phyloP scores from a whole-genome alignment of 352 stramenopile genomes.

The Phytophthora ramorum region DNA sequence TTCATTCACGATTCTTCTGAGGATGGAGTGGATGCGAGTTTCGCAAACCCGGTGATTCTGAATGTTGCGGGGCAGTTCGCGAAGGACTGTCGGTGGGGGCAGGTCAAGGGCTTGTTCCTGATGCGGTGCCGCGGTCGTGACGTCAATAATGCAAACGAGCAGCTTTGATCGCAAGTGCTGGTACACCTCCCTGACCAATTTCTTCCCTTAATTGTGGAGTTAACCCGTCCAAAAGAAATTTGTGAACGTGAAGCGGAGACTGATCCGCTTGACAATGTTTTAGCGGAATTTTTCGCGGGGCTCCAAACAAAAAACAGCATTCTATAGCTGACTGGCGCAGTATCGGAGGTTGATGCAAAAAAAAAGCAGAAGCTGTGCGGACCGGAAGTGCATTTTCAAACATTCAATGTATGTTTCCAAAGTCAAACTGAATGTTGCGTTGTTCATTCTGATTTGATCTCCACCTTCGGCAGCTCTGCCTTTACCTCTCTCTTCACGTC shows the following conservation, averaged over 20 bases:
- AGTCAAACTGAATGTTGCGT: neutral
- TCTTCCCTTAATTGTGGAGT: slow-evolving; percentile 4
- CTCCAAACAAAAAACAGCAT: too few relatives aligned
- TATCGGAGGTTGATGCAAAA: neutral
- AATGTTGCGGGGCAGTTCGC: neutral
- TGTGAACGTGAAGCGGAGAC: neutral
- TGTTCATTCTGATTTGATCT: slow-evolving; percentile 14
- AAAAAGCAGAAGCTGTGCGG: neutral
- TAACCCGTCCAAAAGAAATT: neutral
- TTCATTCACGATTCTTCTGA: neutral
- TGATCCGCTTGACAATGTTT: neutral
- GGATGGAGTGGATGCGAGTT: neutral
- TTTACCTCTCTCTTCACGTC: slow-evolving; percentile 9
- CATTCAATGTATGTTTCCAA: neutral
- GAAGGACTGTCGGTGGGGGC: slow-evolving; percentile 5
- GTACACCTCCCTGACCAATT: slow-evolving; percentile 4
- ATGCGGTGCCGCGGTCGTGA: neutral
- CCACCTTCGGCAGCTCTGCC: slow-evolving; percentile 18
- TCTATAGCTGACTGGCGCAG: neutral
- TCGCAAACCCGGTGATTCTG: neutral
- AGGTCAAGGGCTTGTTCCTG: slow-evolving; percentile 12
- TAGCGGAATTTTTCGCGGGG: neutral
- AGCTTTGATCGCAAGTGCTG: neutral
- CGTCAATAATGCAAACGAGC: neutral
- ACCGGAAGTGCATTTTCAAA: neutral